phyloP scores from a whole-genome alignment of 2,329 filamentous ascomycete species.

The Aaosphaeria arxii region DNA sequence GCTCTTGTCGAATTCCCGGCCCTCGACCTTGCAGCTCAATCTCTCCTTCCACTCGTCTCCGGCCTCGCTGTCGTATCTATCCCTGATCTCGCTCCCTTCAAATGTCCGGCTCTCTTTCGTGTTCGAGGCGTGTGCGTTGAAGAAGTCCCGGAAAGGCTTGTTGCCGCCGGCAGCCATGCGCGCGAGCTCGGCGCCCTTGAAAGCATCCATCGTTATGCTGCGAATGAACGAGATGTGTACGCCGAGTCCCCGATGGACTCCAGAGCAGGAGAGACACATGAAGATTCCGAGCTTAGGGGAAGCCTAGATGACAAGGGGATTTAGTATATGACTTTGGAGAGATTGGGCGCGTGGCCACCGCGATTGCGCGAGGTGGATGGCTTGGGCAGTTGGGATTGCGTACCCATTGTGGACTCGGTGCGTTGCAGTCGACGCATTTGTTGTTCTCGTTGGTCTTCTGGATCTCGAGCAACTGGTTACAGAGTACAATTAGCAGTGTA shows the following conservation, averaged over 20 bases:
- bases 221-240: constrained; percentile 99
- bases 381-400: constrained; percentile 24
- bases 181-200: constrained; percentile 88
- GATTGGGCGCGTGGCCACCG: not conserved
- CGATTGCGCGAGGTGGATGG: not conserved
- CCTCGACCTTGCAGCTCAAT: constrained; percentile 82
- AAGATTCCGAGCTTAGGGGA: constrained; percentile 97
- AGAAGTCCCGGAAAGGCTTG: constrained; percentile 81
- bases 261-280: constrained; percentile 95
- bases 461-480: constrained; percentile 73
- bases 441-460: constrained; percentile 90
- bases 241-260: constrained; percentile 88
- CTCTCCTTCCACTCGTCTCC: constrained; percentile 96
- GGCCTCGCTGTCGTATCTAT: constrained; percentile 83
- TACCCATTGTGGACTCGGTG: constrained; percentile 97
- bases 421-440: constrained; percentile 89
- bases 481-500: constrained; percentile 10
- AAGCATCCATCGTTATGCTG: constrained; percentile 97
- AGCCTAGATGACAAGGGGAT: constrained; percentile 44
- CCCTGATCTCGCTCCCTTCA: constrained; percentile 85
- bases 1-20: constrained; percentile 76
- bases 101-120: constrained; percentile 54
- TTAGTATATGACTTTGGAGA: constrained; percentile 13
- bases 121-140: constrained; percentile 58
- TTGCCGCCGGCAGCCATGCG: constrained; percentile 94